A percentile compares a stretch with the other conserved stretches of the same genome.
phyloP scores from a whole-genome alignment of 2,329 filamentous ascomycete genomes.

The Microdochium paspali region DNA sequence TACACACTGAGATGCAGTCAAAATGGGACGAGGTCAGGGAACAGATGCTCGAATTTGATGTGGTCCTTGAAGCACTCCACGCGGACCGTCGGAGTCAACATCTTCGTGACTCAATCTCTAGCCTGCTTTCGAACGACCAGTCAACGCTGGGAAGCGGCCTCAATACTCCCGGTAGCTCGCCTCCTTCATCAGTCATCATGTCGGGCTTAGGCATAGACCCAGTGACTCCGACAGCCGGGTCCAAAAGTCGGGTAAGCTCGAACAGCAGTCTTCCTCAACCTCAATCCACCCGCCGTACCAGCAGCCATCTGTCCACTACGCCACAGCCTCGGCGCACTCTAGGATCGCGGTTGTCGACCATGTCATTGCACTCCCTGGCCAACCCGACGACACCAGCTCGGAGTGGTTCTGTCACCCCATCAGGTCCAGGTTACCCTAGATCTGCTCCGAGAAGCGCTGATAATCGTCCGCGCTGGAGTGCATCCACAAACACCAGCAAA shows the following conservation, averaged over 20 bases:
- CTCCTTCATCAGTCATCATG: slow-evolving; percentile 53
- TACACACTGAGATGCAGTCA: slow-evolving; percentile 78
- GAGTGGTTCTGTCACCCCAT: slow-evolving; percentile 41
- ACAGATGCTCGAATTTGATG: slow-evolving; percentile 70
- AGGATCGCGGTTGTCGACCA: slow-evolving; percentile 34
- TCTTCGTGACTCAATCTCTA: slow-evolving; percentile 85
- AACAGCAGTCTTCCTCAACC: slow-evolving; percentile 36
- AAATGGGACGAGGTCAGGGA: slow-evolving; percentile 70
- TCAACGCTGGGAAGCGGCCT: slow-evolving; percentile 60
- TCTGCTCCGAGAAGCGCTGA: slow-evolving; percentile 34
- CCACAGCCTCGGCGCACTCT: slow-evolving; percentile 28
- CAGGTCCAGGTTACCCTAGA: slow-evolving; percentile 29
- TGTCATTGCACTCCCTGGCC: slow-evolving; percentile 20
- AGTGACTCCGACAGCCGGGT: slow-evolving; percentile 31
- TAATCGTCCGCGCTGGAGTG: slow-evolving; percentile 65
- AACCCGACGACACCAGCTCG: slow-evolving; percentile 21
- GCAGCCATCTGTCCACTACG: slow-evolving; percentile 30
- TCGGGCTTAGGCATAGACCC: slow-evolving; percentile 41
- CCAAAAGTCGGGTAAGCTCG: slow-evolving; percentile 36
- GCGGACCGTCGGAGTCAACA: slow-evolving; percentile 57
- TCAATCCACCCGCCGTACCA: slow-evolving; percentile 28
- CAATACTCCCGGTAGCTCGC: slow-evolving; percentile 62
- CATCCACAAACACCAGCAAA: slow-evolving; percentile 52
- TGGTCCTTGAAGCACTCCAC: slow-evolving; percentile 63
- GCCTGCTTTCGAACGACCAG: slow-evolving; percentile 75